phyloP scores from a whole-genome alignment of 2,329 filamentous ascomycete genomes.

The Xylaria sp. region DNA sequence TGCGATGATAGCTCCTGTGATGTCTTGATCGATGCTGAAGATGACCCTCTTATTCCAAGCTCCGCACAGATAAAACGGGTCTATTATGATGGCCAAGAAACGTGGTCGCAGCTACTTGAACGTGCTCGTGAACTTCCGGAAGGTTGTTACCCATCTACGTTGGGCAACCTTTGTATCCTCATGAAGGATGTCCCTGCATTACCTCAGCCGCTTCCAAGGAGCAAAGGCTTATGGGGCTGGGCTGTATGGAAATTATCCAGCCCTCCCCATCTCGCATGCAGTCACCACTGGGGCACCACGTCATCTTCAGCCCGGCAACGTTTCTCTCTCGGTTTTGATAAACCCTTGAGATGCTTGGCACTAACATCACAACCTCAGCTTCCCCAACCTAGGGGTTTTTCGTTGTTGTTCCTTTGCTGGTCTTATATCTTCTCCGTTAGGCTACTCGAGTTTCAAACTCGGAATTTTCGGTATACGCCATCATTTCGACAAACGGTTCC shows the following conservation, averaged over 20 bases:
- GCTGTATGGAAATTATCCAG: constrained; percentile 9
- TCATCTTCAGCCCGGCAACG: background rate
- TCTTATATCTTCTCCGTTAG: background rate
- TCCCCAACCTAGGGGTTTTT: constrained; percentile 2
- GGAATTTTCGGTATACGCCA: background rate
- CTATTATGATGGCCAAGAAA: background rate
- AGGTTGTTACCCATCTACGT: constrained; percentile 9
- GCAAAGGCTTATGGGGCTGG: constrained; percentile 2
- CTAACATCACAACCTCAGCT: background rate
- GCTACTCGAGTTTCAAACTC: background rate
- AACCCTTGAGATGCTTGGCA: constrained; percentile 11
- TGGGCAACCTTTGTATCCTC: background rate
- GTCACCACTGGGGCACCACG: background rate
- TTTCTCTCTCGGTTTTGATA: background rate
- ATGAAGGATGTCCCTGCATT: constrained; percentile 16
- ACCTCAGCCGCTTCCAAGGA: constrained; percentile 4
- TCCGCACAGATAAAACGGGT: constrained; percentile 3
- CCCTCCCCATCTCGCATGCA: background rate
- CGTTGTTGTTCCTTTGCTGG: background rate
- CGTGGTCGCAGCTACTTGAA: constrained; percentile 8
- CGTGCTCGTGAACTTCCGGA: constrained; percentile 1
- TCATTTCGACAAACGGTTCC: background rate
- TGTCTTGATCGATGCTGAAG: constrained; percentile 6
- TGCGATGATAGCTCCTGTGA: constrained; percentile 9
- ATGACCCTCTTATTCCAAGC: constrained; percentile 13